These are phyloP conservation scores for Aspergillus kassunensis DNA, from an alignment of 495 filamentous ascomycete genomes.

Conservation along the genomic window DNA sequence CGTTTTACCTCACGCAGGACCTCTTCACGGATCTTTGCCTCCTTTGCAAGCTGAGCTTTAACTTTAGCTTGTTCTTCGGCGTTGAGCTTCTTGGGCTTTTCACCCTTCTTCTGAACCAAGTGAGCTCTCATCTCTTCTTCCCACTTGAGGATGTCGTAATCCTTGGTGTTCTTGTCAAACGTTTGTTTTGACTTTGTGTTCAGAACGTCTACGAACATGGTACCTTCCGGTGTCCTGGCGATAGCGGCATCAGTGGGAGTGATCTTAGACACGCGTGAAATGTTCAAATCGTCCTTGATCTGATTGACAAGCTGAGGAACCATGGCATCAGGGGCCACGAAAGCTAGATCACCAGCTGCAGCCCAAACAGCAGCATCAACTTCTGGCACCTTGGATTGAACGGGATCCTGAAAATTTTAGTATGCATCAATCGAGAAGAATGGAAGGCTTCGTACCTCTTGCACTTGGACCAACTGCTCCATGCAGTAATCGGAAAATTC, in stretches of 20 bases:
- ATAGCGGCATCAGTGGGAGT: slow-evolving; percentile 88
- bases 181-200: slow-evolving; percentile 67
- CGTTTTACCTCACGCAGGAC: slow-evolving; percentile 63
- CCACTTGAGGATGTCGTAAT: slow-evolving; percentile 96
- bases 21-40: slow-evolving; percentile 67
- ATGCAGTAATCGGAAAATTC: slow-evolving; percentile 48
- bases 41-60: slow-evolving; percentile 85
- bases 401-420: slow-evolving; percentile 24
- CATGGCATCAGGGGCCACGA: slow-evolving; percentile 82
- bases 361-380: slow-evolving; percentile 68
- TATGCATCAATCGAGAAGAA: not conserved
- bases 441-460: slow-evolving; percentile 17
- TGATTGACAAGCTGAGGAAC: slow-evolving; percentile 70
- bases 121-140: slow-evolving; percentile 88
- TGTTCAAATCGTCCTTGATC: slow-evolving; percentile 66
- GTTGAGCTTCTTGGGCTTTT: slow-evolving; percentile 83
- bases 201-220: slow-evolving; percentile 83
- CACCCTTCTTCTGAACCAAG: slow-evolving; percentile 85
- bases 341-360: slow-evolving; percentile 84
- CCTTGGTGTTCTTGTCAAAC: slow-evolving; percentile 78
- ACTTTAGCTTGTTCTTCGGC: slow-evolving; percentile 85
- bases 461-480: slow-evolving; percentile 36
- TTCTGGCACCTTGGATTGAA: slow-evolving; percentile 37
- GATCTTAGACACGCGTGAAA: slow-evolving; percentile 59
- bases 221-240: slow-evolving; percentile 81